Evolutionary conservation across 345 rosid genomes (phyloP).

Genomic region (Populus euphratica): DNA sequence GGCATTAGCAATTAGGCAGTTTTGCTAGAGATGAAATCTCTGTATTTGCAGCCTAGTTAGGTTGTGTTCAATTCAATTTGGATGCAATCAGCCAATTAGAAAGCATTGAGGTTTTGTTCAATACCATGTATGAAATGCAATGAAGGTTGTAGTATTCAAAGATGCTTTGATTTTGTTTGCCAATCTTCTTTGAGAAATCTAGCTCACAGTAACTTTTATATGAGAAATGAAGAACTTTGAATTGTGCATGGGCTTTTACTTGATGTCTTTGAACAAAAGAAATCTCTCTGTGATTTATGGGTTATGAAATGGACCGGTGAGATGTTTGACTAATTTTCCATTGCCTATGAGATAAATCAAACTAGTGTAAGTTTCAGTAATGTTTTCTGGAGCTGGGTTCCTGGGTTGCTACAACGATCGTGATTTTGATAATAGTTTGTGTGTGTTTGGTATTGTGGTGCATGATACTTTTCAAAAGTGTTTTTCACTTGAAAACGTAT

Average conservation of each 20-base stretch:
- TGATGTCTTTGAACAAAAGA: not conserved
- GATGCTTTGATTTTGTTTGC: not conserved
- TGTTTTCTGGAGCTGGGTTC: not conserved
- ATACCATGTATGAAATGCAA: not conserved
- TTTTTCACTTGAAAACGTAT: too few relatives aligned
- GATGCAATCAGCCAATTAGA: not conserved
- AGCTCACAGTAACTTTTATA: not conserved
- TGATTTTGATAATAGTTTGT: not conserved
- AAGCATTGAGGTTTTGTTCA: not conserved
- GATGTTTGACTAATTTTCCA: not conserved
- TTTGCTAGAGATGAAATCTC: not conserved
- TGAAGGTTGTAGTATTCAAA: not conserved
- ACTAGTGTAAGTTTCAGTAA: not conserved
- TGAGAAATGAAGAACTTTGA: not conserved
- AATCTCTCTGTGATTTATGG: not conserved
- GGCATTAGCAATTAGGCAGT: not conserved
- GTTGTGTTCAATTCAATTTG: not conserved
- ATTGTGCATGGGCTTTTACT: not conserved
- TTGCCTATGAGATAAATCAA: not conserved
- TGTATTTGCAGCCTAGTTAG: not conserved
- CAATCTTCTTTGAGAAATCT: not conserved
- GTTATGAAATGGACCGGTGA: not conserved
- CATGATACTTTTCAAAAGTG: too few relatives aligned
- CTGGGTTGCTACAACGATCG: not conserved
- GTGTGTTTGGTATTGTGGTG: too few relatives aligned